Conservation (phyloP, 768 basidiomycete genomes). For the Termitomyces sp. region DNA sequence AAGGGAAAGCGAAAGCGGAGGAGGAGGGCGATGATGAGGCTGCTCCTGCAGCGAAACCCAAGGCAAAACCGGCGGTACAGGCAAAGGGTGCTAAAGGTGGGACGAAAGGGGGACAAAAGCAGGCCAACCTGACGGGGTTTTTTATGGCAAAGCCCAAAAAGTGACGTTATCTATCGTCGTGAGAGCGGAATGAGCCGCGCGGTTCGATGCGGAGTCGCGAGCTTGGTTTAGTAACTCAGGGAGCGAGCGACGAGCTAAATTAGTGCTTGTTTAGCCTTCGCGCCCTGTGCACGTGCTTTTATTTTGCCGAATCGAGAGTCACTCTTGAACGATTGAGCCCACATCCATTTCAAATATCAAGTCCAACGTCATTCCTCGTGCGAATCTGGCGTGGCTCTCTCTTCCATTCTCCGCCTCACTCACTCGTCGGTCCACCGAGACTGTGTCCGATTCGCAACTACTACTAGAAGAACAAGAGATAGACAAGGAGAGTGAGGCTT, state of each 20-base stretch:
- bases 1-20: slow-evolving; percentile 17
- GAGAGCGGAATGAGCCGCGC: too few species aligned
- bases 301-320: neutral
- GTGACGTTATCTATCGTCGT: neutral
- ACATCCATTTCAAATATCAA: neutral
- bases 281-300: neutral
- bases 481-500: slow-evolving; percentile 19
- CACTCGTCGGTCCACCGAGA: neutral
- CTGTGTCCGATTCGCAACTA: neutral
- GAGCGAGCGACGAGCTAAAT: neutral
- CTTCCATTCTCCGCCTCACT: neutral
- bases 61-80: slow-evolving; percentile 2
- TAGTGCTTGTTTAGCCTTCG: neutral
- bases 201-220: too few species aligned
- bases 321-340: too few species aligned
- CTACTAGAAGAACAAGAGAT: slow-evolving; percentile 1
- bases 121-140: slow-evolving; percentile 27
- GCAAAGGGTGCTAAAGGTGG: slow-evolving; percentile 3
- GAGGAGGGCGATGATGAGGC: slow-evolving; percentile 6
- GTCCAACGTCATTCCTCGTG: slow-evolving; percentile 6
- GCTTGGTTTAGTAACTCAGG: too few species aligned
- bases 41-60: slow-evolving; percentile 5
- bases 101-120: slow-evolving; percentile 14
- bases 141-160: slow-evolving; percentile 27
- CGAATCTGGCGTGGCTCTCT: slow-evolving; percentile 18